A percentile compares a stretch with the other conserved stretches of the same genome.
Conservation (phyloP, 768 basidiomycete species). For the Termitomyces bulborhizus region DNA sequence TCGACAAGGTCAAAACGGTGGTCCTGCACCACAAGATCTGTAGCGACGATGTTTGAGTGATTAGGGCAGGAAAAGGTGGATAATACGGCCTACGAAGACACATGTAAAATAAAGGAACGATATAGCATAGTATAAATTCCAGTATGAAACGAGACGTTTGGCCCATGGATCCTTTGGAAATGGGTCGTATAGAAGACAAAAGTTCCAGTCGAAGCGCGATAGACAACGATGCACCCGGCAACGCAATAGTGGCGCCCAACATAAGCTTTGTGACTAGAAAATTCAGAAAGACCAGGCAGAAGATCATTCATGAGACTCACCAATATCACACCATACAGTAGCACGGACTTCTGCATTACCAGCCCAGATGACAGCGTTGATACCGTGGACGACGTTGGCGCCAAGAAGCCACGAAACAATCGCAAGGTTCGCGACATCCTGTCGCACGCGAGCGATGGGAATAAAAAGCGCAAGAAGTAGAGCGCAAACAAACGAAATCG, state of each 20-base stretch:
- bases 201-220: constrained; percentile 50
- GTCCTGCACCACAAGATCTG: constrained; percentile 54
- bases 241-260: constrained; percentile 44
- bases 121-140: constrained; percentile 44
- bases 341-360: constrained; percentile 37
- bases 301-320: constrained; percentile 30
- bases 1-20: constrained; percentile 57
- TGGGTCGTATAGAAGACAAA: constrained; percentile 39
- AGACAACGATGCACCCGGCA: constrained; percentile 55
- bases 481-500: constrained; percentile 40
- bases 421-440: constrained; percentile 39
- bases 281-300: neutral
- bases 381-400: constrained; percentile 41
- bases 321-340: constrained; percentile 74
- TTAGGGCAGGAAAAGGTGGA: neutral
- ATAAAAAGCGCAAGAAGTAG: constrained; percentile 32
- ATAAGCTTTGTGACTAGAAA: constrained; percentile 49
- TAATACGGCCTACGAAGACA: constrained; percentile 42
- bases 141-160: constrained; percentile 35
- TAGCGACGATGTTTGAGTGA: neutral
- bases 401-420: constrained; percentile 47
- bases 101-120: constrained; percentile 52
- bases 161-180: constrained; percentile 24
- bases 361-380: constrained; percentile 61
- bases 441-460: constrained; percentile 37